Percentiles rank a stretch among this genome's conserved stretches.
These are phyloP conservation scores for Phytophthora fragariaefolia DNA, from an alignment of 352 stramenopile genomes.

Conservation along the genomic window DNA sequence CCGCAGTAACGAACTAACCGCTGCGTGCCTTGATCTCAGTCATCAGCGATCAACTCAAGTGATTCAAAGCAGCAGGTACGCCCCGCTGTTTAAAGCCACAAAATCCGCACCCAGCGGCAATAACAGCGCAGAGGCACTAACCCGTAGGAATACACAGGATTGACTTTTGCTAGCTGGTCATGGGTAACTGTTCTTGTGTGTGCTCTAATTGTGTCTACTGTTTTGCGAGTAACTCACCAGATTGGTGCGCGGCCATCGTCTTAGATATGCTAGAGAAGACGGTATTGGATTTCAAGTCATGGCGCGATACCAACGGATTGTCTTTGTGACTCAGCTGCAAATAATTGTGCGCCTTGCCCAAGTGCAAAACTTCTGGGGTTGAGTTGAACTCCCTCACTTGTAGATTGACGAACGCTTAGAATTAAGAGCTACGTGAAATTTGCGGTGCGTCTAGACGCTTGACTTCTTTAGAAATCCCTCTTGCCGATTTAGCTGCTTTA, in stretches of 20 bases:
- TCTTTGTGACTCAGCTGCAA: too few relatives aligned
- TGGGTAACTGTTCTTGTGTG: slow-evolving; percentile 31
- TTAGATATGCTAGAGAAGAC: neutral
- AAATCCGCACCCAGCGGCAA: slow-evolving; percentile 16
- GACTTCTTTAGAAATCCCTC: slow-evolving; percentile 54
- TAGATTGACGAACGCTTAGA: too few relatives aligned
- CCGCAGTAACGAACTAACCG: slow-evolving; percentile 43
- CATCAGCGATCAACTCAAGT: slow-evolving; percentile 8
- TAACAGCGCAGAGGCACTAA: slow-evolving; percentile 34
- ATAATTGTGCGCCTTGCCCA: neutral
- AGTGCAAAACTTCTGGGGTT: neutral
- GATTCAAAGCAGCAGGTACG: slow-evolving; percentile 31
- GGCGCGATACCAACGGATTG: neutral
- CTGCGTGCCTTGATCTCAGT: slow-evolving; percentile 16
- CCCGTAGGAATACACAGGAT: slow-evolving; percentile 47
- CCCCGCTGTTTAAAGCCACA: slow-evolving; percentile 27
- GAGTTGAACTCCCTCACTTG: slow-evolving; percentile 12
- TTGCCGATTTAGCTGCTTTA: slow-evolving; percentile 56
- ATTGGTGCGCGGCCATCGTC: neutral
- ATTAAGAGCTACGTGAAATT: too few relatives aligned
- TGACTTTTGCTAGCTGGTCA: slow-evolving; percentile 43
- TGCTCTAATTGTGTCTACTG: slow-evolving; percentile 19
- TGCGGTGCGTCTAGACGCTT: slow-evolving; percentile 35
- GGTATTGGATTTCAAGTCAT: neutral
- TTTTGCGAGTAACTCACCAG: slow-evolving; percentile 8